Base-by-base conservation (phyloP, 179 eudicot genomes). In the Silene coronaria region DNA sequence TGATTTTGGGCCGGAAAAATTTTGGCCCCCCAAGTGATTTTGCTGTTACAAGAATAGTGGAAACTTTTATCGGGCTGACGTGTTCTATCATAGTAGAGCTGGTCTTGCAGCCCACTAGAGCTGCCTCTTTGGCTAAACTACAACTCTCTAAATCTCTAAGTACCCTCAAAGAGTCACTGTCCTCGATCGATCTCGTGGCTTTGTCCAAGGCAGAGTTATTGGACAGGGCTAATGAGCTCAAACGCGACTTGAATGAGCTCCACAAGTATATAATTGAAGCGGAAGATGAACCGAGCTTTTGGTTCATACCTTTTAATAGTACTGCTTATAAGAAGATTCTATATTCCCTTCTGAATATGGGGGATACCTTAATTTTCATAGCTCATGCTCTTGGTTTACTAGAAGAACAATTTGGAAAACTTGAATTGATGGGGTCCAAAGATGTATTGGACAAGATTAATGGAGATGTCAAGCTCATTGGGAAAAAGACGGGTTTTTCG, bases 251-350 rank as follows among this genome's bases (percentile, higher is more conserved):
- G 4, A 64, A 6, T 23, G 86, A 86, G 83, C 85, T 92, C 11
- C 76, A 76, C 23, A 87, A 86, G 53, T 81, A 75, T 75, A 79
- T 84, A 19, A 84, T 51, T 70, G 96, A 92, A 80, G 97, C 97
- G 53, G 96, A 89, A 46, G 77, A 68, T 26, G 97, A 92, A 78
- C 96, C 97, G 46, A 87, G 85, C 57, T 92, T 92, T 71, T 92
- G 97, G 97, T 87, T 86, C 73, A 59, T 83, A 68, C 97, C 97
- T 23, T 92, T 92, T 74, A 66, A 83, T 51, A 62, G 81, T 78
- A 72, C 71, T 71, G 74, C 84, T 36, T 92, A 88, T 58, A 48
- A 72, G 55, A 89, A 83, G 75, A 77, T 92, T 24, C 73, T 85
- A 23, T 75, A 45, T 24, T 85, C 90, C 0, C 76, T 90, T 57